phyloP scores from a whole-genome alignment of 2,329 filamentous ascomycete genomes.

The Hypoxylon sp. region DNA sequence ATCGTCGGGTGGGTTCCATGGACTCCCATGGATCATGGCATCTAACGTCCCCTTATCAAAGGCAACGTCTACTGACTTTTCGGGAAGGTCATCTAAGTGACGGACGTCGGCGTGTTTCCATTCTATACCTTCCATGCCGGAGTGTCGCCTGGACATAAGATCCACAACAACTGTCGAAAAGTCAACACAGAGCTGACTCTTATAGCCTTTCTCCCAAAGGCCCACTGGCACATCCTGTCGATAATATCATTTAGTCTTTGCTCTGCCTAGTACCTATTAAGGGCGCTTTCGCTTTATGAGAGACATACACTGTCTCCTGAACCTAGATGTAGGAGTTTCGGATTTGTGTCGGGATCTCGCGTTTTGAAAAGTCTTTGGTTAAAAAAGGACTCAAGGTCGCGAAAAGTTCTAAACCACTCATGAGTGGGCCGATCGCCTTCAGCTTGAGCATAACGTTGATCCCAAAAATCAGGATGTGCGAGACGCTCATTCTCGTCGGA shows the following conservation, averaged over 20 bases:
- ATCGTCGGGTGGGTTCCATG: slow-evolving; percentile 67
- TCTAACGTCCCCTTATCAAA: slow-evolving; percentile 72
- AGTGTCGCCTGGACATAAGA: slow-evolving; percentile 65
- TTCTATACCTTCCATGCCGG: slow-evolving; percentile 58
- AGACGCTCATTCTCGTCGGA: slow-evolving; percentile 55
- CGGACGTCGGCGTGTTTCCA: slow-evolving; percentile 69
- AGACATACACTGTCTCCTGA: slow-evolving; percentile 69
- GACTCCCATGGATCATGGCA: slow-evolving; percentile 69
- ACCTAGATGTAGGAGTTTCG: slow-evolving; percentile 68
- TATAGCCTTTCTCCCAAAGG: slow-evolving; percentile 64
- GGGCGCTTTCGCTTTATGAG: not conserved
- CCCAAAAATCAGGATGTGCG: slow-evolving; percentile 64
- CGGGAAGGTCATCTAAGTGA: slow-evolving; percentile 60
- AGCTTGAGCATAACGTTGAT: slow-evolving; percentile 62
- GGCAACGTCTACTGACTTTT: slow-evolving; percentile 65
- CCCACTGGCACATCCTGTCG: slow-evolving; percentile 66
- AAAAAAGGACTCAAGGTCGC: slow-evolving; percentile 65
- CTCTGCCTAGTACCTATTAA: not conserved
- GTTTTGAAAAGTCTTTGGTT: slow-evolving; percentile 59
- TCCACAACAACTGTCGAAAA: slow-evolving; percentile 69
- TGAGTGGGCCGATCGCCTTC: slow-evolving; percentile 60
- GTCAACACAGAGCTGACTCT: slow-evolving; percentile 68
- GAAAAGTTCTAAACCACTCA: slow-evolving; percentile 69
- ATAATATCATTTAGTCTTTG: slow-evolving; percentile 11
- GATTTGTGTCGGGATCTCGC: slow-evolving; percentile 53